Evolutionary conservation across 139 green algal genomes (phyloP).

Genomic region (Chlamydomonas sp.): DNA sequence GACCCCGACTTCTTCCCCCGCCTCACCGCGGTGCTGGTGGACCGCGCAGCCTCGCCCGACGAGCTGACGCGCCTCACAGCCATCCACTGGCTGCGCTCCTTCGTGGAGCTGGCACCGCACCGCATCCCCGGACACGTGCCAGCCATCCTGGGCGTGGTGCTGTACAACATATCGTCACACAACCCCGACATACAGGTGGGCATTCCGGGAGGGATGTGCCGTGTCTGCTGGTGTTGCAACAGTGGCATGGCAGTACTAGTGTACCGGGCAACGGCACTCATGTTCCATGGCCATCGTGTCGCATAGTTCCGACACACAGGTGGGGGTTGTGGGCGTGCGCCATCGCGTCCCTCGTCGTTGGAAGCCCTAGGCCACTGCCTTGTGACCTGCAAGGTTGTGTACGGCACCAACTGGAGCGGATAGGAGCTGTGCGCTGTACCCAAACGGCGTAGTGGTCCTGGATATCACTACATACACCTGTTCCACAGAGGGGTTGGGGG

Average conservation of each 20-base stretch:
- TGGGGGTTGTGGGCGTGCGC: too few species aligned
- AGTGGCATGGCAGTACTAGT: not conserved
- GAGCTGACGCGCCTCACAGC: conserved; percentile 85
- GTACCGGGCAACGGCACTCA: too few species aligned
- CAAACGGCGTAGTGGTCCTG: too few species aligned
- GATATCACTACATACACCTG: too few species aligned
- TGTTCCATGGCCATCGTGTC: too few species aligned
- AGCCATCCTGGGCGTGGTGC: conserved; percentile 80
- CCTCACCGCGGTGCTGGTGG: conserved; percentile 71
- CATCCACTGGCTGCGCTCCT: conserved; percentile 83
- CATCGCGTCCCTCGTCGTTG: too few species aligned
- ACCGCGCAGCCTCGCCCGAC: conserved; percentile 54
- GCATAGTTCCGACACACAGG: too few species aligned
- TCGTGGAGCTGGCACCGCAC: conserved; percentile 71
- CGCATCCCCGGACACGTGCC: conserved; percentile 80
- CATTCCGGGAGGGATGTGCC: not conserved
- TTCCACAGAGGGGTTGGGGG: too few species aligned
- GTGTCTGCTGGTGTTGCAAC: not conserved
- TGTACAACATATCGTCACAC: conserved; percentile 82
- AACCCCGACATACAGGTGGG: conserved; percentile 62
- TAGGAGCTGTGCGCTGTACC: too few species aligned
- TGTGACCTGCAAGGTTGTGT: too few species aligned
- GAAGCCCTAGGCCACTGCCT: too few species aligned
- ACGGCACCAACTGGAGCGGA: too few species aligned
- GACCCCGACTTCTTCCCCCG: conserved; percentile 21